Evolutionary conservation across 805 yeast species (phyloP).

Genomic region (Metschnikowia aberdeeniae): DNA sequence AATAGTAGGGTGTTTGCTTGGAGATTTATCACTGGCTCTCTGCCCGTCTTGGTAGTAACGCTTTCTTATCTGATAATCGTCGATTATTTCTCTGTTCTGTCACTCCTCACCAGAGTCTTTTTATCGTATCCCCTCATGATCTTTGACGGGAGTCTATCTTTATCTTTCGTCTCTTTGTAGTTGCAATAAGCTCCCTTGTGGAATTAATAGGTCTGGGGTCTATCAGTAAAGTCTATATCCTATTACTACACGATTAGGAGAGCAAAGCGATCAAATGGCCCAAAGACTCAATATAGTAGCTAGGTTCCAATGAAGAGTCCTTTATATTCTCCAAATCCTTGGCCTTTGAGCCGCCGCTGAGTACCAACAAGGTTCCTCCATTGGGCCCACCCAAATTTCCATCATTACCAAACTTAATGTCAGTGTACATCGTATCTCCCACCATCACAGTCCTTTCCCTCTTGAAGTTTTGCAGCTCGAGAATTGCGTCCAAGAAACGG

Average conservation of each 20-base stretch:
- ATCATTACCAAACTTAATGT: constrained; percentile 41
- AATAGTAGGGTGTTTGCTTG: too few species aligned
- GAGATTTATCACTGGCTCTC: too few species aligned
- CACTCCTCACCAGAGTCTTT: too few species aligned
- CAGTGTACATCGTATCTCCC: constrained; percentile 41
- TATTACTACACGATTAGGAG: neutral
- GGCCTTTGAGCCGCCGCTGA: constrained; percentile 34
- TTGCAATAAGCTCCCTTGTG: too few species aligned
- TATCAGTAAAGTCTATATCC: too few species aligned
- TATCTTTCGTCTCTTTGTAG: too few species aligned
- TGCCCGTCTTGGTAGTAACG: too few species aligned
- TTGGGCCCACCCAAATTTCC: constrained; percentile 30
- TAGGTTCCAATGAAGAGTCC: constrained; percentile 23
- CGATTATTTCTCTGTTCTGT: too few species aligned
- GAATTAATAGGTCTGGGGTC: too few species aligned
- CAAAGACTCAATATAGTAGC: constrained; percentile 29
- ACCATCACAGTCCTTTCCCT: constrained; percentile 32
- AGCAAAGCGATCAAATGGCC: constrained; percentile 23
- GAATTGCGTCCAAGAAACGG: constrained; percentile 27
- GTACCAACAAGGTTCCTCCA: constrained; percentile 31
- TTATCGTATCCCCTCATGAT: too few species aligned
- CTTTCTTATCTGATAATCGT: too few species aligned
- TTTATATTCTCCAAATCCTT: constrained; percentile 21
- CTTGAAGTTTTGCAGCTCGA: constrained; percentile 25
- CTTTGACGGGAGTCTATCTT: too few species aligned